Evolutionary conservation across 192 early-diverging fungal species (phyloP).

Genomic region (Phlyctochytrium planicorne): DNA sequence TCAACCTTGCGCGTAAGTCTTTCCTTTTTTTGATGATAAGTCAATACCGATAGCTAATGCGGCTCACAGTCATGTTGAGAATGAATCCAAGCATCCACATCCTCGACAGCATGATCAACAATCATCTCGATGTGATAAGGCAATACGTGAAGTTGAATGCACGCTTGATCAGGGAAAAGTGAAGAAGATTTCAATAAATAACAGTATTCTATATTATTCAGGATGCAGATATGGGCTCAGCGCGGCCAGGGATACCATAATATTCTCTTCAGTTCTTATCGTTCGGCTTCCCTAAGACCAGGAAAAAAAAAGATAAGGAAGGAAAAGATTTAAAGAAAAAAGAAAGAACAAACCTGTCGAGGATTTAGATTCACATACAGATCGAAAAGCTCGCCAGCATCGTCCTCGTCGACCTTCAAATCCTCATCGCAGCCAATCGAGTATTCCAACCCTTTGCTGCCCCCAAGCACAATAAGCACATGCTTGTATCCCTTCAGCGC

Average conservation of each 20-base stretch:
- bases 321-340: not conserved
- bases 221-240: too few species aligned
- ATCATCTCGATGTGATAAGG: conserved; percentile 3
- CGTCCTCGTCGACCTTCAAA: conserved; percentile 35
- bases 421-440: conserved; percentile 57
- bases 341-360: not conserved
- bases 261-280: conserved; percentile 61
- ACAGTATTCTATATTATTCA: not conserved
- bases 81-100: conserved; percentile 1
- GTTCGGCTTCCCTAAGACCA: conserved; percentile 56
- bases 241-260: conserved; percentile 50
- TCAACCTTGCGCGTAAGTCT: not conserved
- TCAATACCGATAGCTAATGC: not conserved
- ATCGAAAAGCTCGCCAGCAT: conserved; percentile 67
- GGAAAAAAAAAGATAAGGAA: conserved; percentile 23
- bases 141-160: not conserved
- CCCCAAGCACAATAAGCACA: conserved; percentile 68
- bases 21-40: too few species aligned
- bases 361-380: conserved; percentile 48
- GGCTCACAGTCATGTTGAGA: not conserved
- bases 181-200: not conserved
- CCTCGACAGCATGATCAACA: not conserved
- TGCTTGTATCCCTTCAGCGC: conserved; percentile 41
- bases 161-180: not conserved
- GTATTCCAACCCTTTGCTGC: conserved; percentile 39